A percentile compares a stretch with the other conserved stretches of the same genome.
These are phyloP conservation scores for Populus trichocarpa DNA, from an alignment of 441 rosid species.

Conservation along the genomic window DNA sequence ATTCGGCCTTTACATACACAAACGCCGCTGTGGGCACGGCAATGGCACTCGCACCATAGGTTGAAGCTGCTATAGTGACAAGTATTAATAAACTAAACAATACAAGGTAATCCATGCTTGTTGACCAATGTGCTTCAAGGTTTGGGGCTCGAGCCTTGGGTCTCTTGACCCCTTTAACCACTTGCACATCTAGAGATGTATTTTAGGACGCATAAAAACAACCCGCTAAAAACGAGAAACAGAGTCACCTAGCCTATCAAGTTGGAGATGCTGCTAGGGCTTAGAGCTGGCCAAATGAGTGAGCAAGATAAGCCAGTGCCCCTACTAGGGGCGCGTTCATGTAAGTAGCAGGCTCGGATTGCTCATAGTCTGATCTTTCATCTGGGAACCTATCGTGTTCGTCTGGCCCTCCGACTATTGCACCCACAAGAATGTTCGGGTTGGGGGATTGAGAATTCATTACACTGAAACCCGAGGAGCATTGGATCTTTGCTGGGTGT, in stretches of 20 bases:
- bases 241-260: background rate
- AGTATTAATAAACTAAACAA: too few relatives aligned
- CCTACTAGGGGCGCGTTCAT: conserved; percentile 95
- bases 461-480: conserved; percentile 66
- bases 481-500: conserved; percentile 58
- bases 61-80: background rate
- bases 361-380: conserved; percentile 63
- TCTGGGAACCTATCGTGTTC: conserved; percentile 72
- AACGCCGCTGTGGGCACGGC: conserved; percentile 30
- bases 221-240: background rate
- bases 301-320: conserved; percentile 75
- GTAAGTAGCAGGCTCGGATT: conserved; percentile 91
- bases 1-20: conserved; percentile 3
- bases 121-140: conserved; percentile 25
- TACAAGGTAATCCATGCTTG: conserved; percentile 1
- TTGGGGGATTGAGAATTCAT: conserved; percentile 67
- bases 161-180: conserved; percentile 17
- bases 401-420: conserved; percentile 86
- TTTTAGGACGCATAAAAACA: background rate
- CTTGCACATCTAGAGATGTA: background rate
- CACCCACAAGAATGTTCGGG: conserved; percentile 77
- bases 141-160: conserved; percentile 35
- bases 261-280: background rate
- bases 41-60: conserved; percentile 9
- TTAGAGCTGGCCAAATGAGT: conserved; percentile 73